A percentile compares a stretch with the other conserved stretches of the same genome.
Evolutionary conservation across 257 asterid species (phyloP).

Genomic region (Plectranthus barbatus): DNA sequence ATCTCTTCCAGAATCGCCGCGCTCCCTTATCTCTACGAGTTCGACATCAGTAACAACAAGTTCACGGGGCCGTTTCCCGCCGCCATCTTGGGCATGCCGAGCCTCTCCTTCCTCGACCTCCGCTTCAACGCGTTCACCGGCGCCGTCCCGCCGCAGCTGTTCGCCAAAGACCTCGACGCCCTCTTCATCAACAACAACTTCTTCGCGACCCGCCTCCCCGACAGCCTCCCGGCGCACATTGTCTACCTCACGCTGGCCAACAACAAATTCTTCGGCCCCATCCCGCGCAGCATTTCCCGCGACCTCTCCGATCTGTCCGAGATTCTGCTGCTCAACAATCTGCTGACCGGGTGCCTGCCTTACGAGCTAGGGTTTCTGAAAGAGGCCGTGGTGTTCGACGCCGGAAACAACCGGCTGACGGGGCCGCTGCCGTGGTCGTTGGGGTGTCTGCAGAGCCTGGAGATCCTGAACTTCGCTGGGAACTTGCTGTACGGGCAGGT

Average conservation of each 20-base stretch:
- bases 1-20: constrained; percentile 31
- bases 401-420: constrained; percentile 45
- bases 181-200: constrained; percentile 72
- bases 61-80: constrained; percentile 64
- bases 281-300: constrained; percentile 44
- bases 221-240: constrained; percentile 20
- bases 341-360: constrained; percentile 58
- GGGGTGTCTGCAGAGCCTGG: constrained; percentile 47
- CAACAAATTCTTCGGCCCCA: constrained; percentile 66
- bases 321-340: constrained; percentile 45
- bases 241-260: constrained; percentile 55
- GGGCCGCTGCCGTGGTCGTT: constrained; percentile 57
- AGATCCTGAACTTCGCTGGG: constrained; percentile 51
- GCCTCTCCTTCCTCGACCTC: constrained; percentile 51
- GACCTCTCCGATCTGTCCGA: constrained; percentile 31
- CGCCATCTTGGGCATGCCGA: constrained; percentile 38
- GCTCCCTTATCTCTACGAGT: constrained; percentile 55
- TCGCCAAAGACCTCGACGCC: constrained; percentile 40
- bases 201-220: constrained; percentile 56
- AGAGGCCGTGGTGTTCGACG: constrained; percentile 52
- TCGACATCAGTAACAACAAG: constrained; percentile 66
- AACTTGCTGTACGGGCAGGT: constrained; percentile 48
- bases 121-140: constrained; percentile 68
- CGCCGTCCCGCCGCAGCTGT: constrained; percentile 46
- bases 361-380: constrained; percentile 53